Base-by-base conservation (phyloP, 371 early-diverging fungal genomes). In the Caulochytrium protostelioides region DNA sequence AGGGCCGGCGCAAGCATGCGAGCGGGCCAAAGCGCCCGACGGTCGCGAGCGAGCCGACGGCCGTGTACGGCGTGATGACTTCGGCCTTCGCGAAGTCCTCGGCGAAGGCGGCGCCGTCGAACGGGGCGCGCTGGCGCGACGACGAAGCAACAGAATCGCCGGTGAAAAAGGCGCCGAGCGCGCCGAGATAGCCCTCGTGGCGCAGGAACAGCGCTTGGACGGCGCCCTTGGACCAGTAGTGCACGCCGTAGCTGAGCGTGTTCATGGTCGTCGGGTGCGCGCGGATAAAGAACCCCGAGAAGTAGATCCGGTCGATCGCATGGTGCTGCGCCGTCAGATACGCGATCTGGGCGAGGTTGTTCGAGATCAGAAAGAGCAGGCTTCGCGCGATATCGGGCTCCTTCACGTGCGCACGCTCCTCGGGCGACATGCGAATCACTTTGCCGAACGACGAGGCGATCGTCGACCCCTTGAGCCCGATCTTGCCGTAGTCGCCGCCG, bases 271-370 rank as follows among this genome's bases (percentile, higher is more conserved):
- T 72, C 0, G 83, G 79, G 42, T 91, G 87, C 2, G 85, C 90
- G 58, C 91, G 67, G 37, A 92, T 89, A 55, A 89, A 94, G 51
- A 77, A 87, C 21, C 95, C 95, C 38, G 82, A 82, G 62, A 94
- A 94, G 55, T 89, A 94, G 28, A 94, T 90, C 29, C 70, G 62
- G 22, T 58, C 70, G 38, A 91, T 64, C n/a, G 74, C 78, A 56
- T 94, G 89, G 17, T 77, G 74, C 44, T 81, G 72, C 2, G 95
- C 95, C 48, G 85, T 86, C 39, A 94, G 54, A 47, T 86, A 91
- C 0, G 91, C 95, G 31, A 94, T 91, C 57, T 94, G 95, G 12
- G 91, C 91, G 62, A 94, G 82, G 52, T 89, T 91, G 61, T 94
- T 94, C 28, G 34, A 32, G 15, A 36, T 34, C 9, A 16, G 6